Evolutionary conservation across 139 green algal genomes (phyloP).

Genomic region (Tetradesmus lagerheimii): DNA sequence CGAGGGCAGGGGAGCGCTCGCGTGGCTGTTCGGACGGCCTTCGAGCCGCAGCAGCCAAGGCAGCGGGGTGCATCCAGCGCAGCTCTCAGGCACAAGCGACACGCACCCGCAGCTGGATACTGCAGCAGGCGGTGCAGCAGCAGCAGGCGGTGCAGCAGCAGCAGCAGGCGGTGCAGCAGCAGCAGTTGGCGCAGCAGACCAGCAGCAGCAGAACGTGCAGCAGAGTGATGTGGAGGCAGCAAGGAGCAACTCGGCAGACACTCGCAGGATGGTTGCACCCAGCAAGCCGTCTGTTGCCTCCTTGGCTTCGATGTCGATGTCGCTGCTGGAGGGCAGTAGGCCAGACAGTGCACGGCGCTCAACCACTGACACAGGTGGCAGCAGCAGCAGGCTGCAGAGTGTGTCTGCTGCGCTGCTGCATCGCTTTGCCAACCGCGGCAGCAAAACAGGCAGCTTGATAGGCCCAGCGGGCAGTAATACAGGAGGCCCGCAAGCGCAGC

Average conservation of each 20-base stretch:
- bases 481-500: background rate
- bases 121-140: background rate
- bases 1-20: background rate
- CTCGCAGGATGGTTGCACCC: background rate
- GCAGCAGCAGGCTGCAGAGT: background rate
- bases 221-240: background rate
- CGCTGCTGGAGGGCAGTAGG: background rate
- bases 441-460: background rate
- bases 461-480: background rate
- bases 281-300: background rate
- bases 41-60: background rate
- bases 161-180: background rate
- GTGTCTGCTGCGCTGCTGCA: background rate
- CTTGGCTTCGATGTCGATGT: background rate
- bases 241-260: background rate
- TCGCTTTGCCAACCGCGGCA: background rate
- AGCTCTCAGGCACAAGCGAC: background rate
- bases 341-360: background rate
- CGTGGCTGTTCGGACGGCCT: background rate
- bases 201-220: background rate
- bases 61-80: background rate
- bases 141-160: background rate
- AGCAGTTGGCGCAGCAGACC: too few relatives aligned
- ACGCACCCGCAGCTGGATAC: background rate
- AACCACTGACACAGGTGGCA: background rate